phyloP scores from a whole-genome alignment of 345 rosid species.

The Rhodamnia rubescens region DNA sequence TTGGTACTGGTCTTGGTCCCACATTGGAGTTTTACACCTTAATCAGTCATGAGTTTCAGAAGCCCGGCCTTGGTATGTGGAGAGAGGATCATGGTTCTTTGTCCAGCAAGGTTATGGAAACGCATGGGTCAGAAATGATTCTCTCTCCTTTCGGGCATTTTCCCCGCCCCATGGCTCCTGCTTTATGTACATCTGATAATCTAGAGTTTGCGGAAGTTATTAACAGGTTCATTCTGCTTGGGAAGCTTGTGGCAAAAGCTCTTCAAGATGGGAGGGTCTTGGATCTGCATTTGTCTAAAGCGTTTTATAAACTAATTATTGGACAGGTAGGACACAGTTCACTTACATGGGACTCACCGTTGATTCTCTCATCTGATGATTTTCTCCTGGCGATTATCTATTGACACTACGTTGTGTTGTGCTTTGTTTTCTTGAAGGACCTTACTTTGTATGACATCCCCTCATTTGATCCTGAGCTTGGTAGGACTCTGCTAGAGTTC shows the following conservation, averaged over 20 bases:
- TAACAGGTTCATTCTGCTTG: slow-evolving; percentile 64
- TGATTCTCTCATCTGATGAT: not conserved
- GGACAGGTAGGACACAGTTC: slow-evolving; percentile 42
- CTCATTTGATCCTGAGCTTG: slow-evolving; percentile 74
- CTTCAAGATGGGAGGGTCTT: slow-evolving; percentile 90
- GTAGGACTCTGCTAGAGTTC: slow-evolving; percentile 70
- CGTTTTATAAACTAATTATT: slow-evolving; percentile 72
- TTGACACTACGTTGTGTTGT: not conserved
- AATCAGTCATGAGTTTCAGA: slow-evolving; percentile 83
- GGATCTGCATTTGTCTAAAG: slow-evolving; percentile 79
- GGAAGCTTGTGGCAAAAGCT: slow-evolving; percentile 84
- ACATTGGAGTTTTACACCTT: slow-evolving; percentile 88
- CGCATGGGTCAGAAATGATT: slow-evolving; percentile 16
- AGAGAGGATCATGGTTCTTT: slow-evolving; percentile 44
- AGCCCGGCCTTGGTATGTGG: slow-evolving; percentile 74
- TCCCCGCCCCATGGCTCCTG: slow-evolving; percentile 66
- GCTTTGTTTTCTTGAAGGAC: slow-evolving; percentile 33
- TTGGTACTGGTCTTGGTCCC: slow-evolving; percentile 98
- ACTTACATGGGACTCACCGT: not conserved
- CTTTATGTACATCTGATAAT: slow-evolving; percentile 20
- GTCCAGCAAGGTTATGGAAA: slow-evolving; percentile 6
- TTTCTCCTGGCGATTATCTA: not conserved
- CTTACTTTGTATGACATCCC: slow-evolving; percentile 69
- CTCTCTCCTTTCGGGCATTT: slow-evolving; percentile 54
- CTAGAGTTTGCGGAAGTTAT: slow-evolving; percentile 37